A percentile compares a stretch with the other conserved stretches of the same genome.
Evolutionary conservation across 2,329 filamentous ascomycete species (phyloP).

Genomic region (Neurospora crassa): DNA sequence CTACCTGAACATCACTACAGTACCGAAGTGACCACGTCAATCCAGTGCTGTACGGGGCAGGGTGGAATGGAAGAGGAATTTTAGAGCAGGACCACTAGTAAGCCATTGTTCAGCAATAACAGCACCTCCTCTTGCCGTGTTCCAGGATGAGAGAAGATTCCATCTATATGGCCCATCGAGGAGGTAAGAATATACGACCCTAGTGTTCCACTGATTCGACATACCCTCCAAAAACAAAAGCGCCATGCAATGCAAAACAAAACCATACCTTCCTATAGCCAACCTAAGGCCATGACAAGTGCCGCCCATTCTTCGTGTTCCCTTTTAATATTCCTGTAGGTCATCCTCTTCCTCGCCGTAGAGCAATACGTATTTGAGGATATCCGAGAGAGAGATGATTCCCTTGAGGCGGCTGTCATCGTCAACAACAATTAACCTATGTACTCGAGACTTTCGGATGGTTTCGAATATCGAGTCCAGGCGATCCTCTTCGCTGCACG

Average conservation of each 20-base stretch:
- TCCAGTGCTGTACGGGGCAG: not conserved
- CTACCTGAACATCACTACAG: not conserved
- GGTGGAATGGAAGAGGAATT: not conserved
- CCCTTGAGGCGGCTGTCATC: conserved; percentile 79
- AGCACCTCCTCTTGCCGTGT: not conserved
- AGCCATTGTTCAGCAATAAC: not conserved
- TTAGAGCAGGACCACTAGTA: not conserved
- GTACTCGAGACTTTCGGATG: conserved; percentile 87
- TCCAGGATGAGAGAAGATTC: conserved; percentile 8
- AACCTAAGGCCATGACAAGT: not conserved
- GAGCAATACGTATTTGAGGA: conserved; percentile 86
- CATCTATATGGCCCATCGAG: conserved; percentile 13
- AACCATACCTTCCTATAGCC: conserved; percentile 3
- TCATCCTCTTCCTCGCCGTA: conserved; percentile 57
- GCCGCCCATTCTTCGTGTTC: not conserved
- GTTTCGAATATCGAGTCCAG: conserved; percentile 96
- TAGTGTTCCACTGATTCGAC: conserved; percentile 17
- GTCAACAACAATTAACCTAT: conserved; percentile 87
- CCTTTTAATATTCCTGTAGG: conserved; percentile 11
- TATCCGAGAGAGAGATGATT: conserved; percentile 89
- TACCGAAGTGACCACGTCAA: not conserved
- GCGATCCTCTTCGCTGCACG: conserved; percentile 82
- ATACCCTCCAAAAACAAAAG: conserved; percentile 13
- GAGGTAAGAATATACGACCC: conserved; percentile 16
- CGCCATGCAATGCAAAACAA: conserved; percentile 2